A percentile compares a stretch with the other conserved stretches of the same genome.
These are phyloP conservation scores for Eucalyptus sp. DNA, from an alignment of 345 rosid genomes.

Conservation along the genomic window DNA sequence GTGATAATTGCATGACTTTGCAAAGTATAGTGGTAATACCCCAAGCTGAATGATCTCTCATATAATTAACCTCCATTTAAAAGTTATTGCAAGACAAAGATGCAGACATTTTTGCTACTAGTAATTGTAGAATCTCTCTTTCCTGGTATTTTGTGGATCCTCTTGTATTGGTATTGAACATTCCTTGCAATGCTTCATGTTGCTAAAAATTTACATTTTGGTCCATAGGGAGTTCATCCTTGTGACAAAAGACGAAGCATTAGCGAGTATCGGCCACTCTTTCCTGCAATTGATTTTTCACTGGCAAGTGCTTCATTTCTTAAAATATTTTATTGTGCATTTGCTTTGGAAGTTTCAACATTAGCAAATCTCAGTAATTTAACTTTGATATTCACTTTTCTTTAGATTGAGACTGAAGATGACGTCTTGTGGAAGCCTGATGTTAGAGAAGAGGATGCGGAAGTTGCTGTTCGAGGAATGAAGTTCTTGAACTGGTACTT, in stretches of 20 bases:
- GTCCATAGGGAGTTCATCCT: slow-evolving; percentile 66
- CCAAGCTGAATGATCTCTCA: not conserved
- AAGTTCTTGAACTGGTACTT: slow-evolving; percentile 44
- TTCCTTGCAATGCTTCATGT: not conserved
- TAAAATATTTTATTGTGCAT: not conserved
- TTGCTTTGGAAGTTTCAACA: not conserved
- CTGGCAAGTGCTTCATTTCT: slow-evolving; percentile 23
- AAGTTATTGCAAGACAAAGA: not conserved
- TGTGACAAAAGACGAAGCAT: slow-evolving; percentile 64
- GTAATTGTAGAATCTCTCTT: not conserved
- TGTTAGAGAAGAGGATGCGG: slow-evolving; percentile 35
- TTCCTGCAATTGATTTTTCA: slow-evolving; percentile 63
- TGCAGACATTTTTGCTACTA: not conserved
- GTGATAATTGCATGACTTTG: not conserved
- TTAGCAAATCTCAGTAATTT: not conserved
- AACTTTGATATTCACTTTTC: not conserved
- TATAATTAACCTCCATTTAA: not conserved
- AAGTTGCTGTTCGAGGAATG: slow-evolving; percentile 50
- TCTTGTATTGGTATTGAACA: not conserved
- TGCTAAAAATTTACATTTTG: not conserved
- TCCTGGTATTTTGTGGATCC: not conserved
- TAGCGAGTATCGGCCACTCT: slow-evolving; percentile 34
- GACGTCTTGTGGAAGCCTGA: slow-evolving; percentile 48
- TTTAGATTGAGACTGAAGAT: slow-evolving; percentile 62
- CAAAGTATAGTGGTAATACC: not conserved